Evolutionary conservation across 345 rosid species (phyloP), one percentile per base, ranked within the genome.

Genomic region (Odontarrhena argentea): DNA sequence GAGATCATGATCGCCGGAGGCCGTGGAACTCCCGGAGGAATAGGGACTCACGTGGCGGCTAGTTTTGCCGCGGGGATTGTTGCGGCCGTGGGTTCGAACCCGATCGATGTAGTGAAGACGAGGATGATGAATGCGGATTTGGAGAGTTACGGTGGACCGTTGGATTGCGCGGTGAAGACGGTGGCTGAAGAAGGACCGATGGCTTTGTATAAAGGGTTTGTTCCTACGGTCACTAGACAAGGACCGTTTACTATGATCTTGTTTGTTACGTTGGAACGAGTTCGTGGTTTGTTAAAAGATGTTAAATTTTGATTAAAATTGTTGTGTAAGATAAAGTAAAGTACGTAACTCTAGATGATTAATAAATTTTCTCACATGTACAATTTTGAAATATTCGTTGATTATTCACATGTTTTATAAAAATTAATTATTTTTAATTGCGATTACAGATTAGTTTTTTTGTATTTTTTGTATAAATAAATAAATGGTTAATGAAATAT

Each of bases 201-300:
- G 96, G 88, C 96, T 0, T 85, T 91, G 14, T 88, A 88, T 9
- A 91, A 88, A 56, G 97, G 97, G 0, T 81, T 91, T 53, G 82
- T 91, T 43, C 94, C 97, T 10, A 91, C 97, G 4, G 83, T 87
- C 42, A 88, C 96, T 0, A 86, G 96, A 73, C 97, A 88, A 74
- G 97, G 96, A 0, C 97, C 97, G 1, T 91, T 88, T 40, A 91
- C 97, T 2, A 89, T 91, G 63, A 80, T 91, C 47, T 75, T 91
- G 59, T 91, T 91, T 64, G 83, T 91, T 37, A 91, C 97, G 12
- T 86, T 91, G n/a, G 96, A 91, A 71, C 96, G 88, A 72, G 78
- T 88, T 13, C 79, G 94, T 74, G 79, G 78, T 59, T 41, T 88
- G 68, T 83, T 88, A 51, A 73, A 73, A 52, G 80, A 70, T 24